phyloP scores from a whole-genome alignment of 2,329 filamentous ascomycete genomes.

The Sclerotinia trifoliorum region DNA sequence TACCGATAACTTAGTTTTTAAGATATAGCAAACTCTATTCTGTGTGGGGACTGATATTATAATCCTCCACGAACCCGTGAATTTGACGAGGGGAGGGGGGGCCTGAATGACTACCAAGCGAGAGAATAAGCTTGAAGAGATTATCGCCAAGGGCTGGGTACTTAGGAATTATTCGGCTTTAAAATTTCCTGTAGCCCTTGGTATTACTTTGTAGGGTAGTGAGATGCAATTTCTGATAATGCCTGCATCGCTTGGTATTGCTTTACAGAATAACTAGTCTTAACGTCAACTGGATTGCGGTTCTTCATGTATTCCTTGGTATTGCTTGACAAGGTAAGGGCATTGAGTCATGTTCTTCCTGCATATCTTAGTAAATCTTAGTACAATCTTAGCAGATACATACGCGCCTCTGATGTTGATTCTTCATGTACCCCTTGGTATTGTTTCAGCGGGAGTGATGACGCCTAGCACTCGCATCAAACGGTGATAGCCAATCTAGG shows the following conservation, averaged over 20 bases:
- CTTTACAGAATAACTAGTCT: background rate
- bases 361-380: constrained; percentile 6
- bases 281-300: background rate
- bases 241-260: constrained; percentile 8
- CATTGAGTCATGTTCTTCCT: constrained; percentile 6
- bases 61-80: background rate
- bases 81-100: background rate
- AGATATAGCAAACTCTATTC: background rate
- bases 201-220: constrained; percentile 8
- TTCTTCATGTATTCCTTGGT: constrained; percentile 5
- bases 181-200: constrained; percentile 4
- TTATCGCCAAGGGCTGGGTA: constrained; percentile 21
- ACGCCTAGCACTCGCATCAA: background rate
- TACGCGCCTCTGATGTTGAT: background rate
- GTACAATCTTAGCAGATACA: background rate
- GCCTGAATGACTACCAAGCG: constrained; percentile 3
- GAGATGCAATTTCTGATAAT: background rate
- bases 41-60: background rate
- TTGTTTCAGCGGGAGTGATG: background rate
- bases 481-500: background rate
- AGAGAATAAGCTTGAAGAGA: background rate
- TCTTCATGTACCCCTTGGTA: constrained; percentile 8
- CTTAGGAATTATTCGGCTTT: constrained; percentile 16
- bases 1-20: background rate
- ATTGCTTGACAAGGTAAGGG: background rate